Evolutionary conservation across 169 alveolate genomes (phyloP).

Genomic region (Eimeria zaria): DNA sequence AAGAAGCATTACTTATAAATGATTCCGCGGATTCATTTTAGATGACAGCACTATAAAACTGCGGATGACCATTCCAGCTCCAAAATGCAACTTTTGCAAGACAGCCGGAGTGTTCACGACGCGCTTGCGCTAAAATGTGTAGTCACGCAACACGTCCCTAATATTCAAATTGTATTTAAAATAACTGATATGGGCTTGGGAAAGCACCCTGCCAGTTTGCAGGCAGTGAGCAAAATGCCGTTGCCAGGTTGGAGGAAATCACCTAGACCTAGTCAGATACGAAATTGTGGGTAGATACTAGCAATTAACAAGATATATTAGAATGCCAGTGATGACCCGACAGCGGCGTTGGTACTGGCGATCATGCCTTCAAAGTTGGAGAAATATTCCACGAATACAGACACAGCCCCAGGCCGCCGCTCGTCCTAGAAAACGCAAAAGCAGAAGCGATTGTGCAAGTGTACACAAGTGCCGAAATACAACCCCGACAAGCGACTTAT

Average conservation of each 20-base stretch:
- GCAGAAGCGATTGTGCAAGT: background rate
- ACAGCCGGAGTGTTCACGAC: background rate
- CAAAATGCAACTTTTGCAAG: background rate
- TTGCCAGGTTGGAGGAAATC: background rate
- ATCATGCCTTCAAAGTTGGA: constrained; percentile 5
- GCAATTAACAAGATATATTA: background rate
- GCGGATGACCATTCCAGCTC: background rate
- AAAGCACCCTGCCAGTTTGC: background rate
- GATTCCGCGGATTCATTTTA: background rate
- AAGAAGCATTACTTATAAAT: background rate
- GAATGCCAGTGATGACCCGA: background rate
- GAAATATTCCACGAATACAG: constrained; percentile 73
- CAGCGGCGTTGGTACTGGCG: background rate
- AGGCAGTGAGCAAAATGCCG: background rate
- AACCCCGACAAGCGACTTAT: no score
- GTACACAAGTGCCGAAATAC: background rate
- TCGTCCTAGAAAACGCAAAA: constrained; percentile 43
- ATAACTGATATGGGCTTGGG: background rate
- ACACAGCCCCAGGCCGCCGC: constrained; percentile 64
- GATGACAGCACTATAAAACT: background rate
- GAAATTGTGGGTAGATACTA: background rate
- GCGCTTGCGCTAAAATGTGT: background rate
- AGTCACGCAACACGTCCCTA: background rate
- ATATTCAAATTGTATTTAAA: background rate
- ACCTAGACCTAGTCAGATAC: background rate